Evolutionary conservation across 1,284 basidiomycete species (phyloP).

Genomic region (Chalciporus sp.): DNA sequence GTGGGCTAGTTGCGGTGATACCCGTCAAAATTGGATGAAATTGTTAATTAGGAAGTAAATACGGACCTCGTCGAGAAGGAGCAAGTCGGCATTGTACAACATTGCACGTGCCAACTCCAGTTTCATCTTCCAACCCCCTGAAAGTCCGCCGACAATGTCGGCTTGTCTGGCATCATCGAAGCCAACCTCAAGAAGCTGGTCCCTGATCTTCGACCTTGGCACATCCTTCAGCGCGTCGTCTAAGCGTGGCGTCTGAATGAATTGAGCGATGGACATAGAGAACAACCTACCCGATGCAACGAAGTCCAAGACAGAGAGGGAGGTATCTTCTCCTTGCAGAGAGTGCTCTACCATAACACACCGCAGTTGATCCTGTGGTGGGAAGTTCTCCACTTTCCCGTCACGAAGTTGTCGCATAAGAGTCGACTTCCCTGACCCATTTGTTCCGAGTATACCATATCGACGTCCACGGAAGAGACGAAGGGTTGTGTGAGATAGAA

Average conservation of each 20-base stretch:
- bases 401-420: slow-evolving; percentile 95
- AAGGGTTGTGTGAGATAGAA: slow-evolving; percentile 94
- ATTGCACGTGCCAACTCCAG: slow-evolving; percentile 92
- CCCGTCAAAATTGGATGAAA: slow-evolving; percentile 17
- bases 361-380: slow-evolving; percentile 83
- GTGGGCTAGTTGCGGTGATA: slow-evolving; percentile 67
- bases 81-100: slow-evolving; percentile 93
- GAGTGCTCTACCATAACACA: slow-evolving; percentile 97
- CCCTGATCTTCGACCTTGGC: slow-evolving; percentile 69
- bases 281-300: slow-evolving; percentile 71
- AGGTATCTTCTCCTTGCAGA: slow-evolving; percentile 89
- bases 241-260: slow-evolving; percentile 28
- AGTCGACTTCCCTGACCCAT: slow-evolving; percentile 97
- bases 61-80: slow-evolving; percentile 82
- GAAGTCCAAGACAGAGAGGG: slow-evolving; percentile 84
- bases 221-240: slow-evolving; percentile 64
- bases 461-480: slow-evolving; percentile 89
- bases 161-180: slow-evolving; percentile 89
- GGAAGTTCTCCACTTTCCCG: slow-evolving; percentile 96
- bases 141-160: slow-evolving; percentile 87
- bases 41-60: slow-evolving; percentile 25
- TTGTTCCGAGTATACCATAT: slow-evolving; percentile 95
- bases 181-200: slow-evolving; percentile 84
- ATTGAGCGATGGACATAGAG: slow-evolving; percentile 5
- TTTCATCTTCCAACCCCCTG: slow-evolving; percentile 99